Evolutionary conservation across 805 yeast genomes (phyloP).

Genomic region (Myxozyma mucilagina): DNA sequence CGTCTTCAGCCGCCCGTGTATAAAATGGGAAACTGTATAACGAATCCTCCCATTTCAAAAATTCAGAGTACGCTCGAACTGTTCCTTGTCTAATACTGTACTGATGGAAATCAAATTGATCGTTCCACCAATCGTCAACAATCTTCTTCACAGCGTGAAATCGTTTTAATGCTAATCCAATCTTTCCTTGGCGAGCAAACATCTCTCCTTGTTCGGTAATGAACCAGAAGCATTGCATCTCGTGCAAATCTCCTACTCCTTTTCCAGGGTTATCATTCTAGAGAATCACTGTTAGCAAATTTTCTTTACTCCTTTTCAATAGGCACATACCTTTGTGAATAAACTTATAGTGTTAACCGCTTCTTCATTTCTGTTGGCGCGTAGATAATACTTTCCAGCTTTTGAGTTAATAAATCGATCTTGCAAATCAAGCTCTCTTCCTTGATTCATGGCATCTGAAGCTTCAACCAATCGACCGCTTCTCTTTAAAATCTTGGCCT

Average conservation of each 20-base stretch:
- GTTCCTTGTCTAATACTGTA: constrained; percentile 91
- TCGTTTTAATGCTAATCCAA: constrained; percentile 79
- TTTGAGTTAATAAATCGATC: constrained; percentile 91
- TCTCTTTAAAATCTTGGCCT: constrained; percentile 79
- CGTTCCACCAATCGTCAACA: constrained; percentile 70
- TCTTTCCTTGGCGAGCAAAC: constrained; percentile 60
- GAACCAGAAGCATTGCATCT: constrained; percentile 92
- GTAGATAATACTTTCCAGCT: constrained; percentile 75
- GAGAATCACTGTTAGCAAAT: too few relatives aligned
- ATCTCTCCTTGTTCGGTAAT: constrained; percentile 82
- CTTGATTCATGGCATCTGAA: constrained; percentile 63
- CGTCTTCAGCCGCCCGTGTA: constrained; percentile 69
- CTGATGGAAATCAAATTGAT: constrained; percentile 92
- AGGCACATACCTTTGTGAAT: constrained; percentile 58
- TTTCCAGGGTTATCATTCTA: constrained; percentile 73
- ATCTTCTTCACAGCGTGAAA: constrained; percentile 61
- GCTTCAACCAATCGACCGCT: constrained; percentile 64
- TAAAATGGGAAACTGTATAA: constrained; percentile 64
- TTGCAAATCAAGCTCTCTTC: constrained; percentile 75
- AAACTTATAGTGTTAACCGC: constrained; percentile 73
- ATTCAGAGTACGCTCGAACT: constrained; percentile 73
- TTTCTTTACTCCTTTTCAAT: too few relatives aligned
- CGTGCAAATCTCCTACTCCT: constrained; percentile 82
- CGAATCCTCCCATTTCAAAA: constrained; percentile 79
- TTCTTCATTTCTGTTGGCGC: constrained; percentile 71